Percentiles rank a stretch among this genome's conserved stretches.
Evolutionary conservation across 1,139 yeast species (phyloP).

Genomic region (Protomyces gravidus): DNA sequence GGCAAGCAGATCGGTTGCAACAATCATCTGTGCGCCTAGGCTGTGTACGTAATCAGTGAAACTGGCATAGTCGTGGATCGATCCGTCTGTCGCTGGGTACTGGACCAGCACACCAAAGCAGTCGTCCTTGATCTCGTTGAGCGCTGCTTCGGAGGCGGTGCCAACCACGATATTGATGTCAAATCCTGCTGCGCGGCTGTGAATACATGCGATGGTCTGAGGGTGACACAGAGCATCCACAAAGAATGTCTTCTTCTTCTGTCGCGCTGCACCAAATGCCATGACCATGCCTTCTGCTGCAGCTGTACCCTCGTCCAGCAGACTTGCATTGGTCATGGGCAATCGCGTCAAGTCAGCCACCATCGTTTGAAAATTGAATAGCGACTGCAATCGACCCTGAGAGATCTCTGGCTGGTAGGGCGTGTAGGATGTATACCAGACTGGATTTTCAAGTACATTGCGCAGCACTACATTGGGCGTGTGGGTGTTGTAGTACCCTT

Average conservation of each 20-base stretch:
- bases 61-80: constrained; percentile 52
- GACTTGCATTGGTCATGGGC: constrained; percentile 87
- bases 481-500: constrained; percentile 87
- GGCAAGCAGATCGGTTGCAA: constrained; percentile 87
- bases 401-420: constrained; percentile 98
- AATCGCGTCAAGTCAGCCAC: constrained; percentile 85
- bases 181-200: constrained; percentile 72
- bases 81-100: constrained; percentile 86
- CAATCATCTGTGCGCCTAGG: constrained; percentile 69
- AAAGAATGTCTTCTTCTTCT: constrained; percentile 53
- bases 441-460: constrained; percentile 86
- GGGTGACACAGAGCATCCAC: constrained; percentile 76
- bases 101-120: constrained; percentile 82
- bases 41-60: constrained; percentile 65
- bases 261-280: constrained; percentile 55
- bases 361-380: constrained; percentile 86
- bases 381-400: constrained; percentile 88
- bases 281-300: constrained; percentile 96
- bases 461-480: constrained; percentile 92
- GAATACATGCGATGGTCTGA: constrained; percentile 75
- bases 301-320: constrained; percentile 94
- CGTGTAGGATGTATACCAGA: constrained; percentile 97
- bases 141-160: constrained; percentile 50
- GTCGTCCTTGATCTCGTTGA: constrained; percentile 42
- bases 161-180: constrained; percentile 64